Evolutionary conservation across 192 early-diverging fungal species (phyloP).

Genomic region (Coemansia sp.): DNA sequence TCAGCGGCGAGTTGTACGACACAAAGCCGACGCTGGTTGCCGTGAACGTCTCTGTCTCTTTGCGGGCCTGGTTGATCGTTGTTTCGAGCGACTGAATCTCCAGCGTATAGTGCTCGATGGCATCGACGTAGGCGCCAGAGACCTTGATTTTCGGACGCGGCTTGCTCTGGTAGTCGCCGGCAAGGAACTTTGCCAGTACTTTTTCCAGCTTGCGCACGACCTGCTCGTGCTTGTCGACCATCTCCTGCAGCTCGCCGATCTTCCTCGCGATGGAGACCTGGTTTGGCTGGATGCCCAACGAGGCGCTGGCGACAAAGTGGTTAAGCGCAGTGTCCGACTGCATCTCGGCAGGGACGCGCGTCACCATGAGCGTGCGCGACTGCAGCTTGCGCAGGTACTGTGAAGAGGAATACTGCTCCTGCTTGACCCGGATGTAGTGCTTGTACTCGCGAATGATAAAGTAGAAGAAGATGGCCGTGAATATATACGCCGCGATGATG

Average conservation of each 20-base stretch:
- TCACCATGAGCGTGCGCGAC: slow-evolving; percentile 66
- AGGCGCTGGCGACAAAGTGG: slow-evolving; percentile 49
- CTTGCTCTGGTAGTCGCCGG: slow-evolving; percentile 25
- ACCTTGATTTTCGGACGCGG: slow-evolving; percentile 48
- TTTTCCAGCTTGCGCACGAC: slow-evolving; percentile 64
- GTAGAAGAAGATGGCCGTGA: slow-evolving; percentile 56
- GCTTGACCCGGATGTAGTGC: slow-evolving; percentile 54
- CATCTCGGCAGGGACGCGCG: slow-evolving; percentile 58
- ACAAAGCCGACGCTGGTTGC: slow-evolving; percentile 70
- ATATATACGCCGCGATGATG: slow-evolving; percentile 56
- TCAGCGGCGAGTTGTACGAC: slow-evolving; percentile 58
- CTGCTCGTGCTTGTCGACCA: slow-evolving; percentile 63
- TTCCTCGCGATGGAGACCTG: slow-evolving; percentile 67
- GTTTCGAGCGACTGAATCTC: slow-evolving; percentile 58
- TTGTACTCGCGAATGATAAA: slow-evolving; percentile 56
- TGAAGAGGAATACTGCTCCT: slow-evolving; percentile 59
- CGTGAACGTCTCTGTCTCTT: slow-evolving; percentile 49
- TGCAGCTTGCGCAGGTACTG: slow-evolving; percentile 62
- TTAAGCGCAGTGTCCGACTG: slow-evolving; percentile 58
- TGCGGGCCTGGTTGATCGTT: slow-evolving; percentile 55
- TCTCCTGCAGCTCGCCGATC: slow-evolving; percentile 61
- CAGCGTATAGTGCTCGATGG: slow-evolving; percentile 67
- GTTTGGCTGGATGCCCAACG: slow-evolving; percentile 44
- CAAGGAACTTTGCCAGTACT: slow-evolving; percentile 58
- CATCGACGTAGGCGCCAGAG: slow-evolving; percentile 57